phyloP scores from a whole-genome alignment of 176 grass and related monocot species.

The Carex parvula region DNA sequence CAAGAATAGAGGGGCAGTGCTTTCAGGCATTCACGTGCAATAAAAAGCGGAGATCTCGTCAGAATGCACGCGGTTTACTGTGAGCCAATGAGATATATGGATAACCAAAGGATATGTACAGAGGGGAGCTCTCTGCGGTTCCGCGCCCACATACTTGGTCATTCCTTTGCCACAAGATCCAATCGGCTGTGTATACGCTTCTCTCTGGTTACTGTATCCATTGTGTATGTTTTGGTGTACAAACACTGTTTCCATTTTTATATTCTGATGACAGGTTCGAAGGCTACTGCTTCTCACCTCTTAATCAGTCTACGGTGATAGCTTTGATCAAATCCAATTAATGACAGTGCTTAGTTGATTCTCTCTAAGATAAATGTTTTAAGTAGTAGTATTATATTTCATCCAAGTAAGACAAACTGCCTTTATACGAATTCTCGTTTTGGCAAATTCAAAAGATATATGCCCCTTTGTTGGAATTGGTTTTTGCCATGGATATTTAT shows the following conservation, averaged over 20 bases:
- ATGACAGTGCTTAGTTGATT: neutral
- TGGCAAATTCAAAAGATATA: neutral
- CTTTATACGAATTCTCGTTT: neutral
- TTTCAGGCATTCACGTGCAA: conserved; percentile 10
- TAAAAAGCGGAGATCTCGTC: conserved; percentile 15
- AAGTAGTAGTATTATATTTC: neutral
- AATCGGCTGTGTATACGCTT: neutral
- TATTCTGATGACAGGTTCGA: neutral
- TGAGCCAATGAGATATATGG: neutral
- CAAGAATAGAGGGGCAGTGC: neutral
- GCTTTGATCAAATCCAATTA: neutral
- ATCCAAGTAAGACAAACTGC: neutral
- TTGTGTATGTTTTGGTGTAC: neutral
- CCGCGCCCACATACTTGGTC: conserved; percentile 10
- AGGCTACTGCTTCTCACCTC: neutral
- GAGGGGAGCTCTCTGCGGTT: neutral
- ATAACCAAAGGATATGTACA: neutral
- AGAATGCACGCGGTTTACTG: neutral
- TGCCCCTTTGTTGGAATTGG: neutral
- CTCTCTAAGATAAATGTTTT: neutral
- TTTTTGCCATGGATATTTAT: no score
- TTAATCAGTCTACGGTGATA: neutral
- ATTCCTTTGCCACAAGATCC: neutral
- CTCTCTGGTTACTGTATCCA: neutral
- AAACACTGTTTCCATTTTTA: neutral